Percentiles rank a stretch among this genome's conserved stretches.
phyloP scores from a whole-genome alignment of 75 land plant genomes.

The Sequoiadendron giganteum region DNA sequence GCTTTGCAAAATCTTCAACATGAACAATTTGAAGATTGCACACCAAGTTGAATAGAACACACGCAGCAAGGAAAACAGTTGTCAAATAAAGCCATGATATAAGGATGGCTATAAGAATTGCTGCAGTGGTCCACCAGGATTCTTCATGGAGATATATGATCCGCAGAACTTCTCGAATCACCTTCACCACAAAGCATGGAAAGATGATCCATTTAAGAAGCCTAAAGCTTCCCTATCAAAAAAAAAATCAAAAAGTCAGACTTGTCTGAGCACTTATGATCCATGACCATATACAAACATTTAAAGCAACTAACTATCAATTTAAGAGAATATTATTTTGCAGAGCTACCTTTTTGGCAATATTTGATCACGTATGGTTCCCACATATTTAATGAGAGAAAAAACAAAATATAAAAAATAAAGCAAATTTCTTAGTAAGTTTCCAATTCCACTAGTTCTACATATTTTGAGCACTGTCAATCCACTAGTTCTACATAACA shows the following conservation, averaged over 20 bases:
- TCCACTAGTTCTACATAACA: not conserved
- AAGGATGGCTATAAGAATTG: constrained; percentile 42
- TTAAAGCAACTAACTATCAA: not conserved
- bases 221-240: constrained; percentile 51
- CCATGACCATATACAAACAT: not conserved
- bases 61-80: constrained; percentile 54
- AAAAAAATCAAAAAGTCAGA: constrained; percentile 1
- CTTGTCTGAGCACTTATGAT: not conserved
- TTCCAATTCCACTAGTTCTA: not conserved
- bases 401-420: not conserved
- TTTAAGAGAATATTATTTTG: not conserved
- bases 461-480: not conserved
- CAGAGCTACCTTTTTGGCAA: constrained; percentile 1
- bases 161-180: constrained; percentile 47
- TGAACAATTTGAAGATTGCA: constrained; percentile 89
- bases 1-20: constrained; percentile 80
- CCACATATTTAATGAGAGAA: not conserved
- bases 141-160: constrained; percentile 29
- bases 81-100: constrained; percentile 76
- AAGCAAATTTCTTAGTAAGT: not conserved
- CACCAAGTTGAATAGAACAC: constrained; percentile 77
- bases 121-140: constrained; percentile 37
- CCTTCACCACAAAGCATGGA: constrained; percentile 57
- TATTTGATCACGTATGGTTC: constrained; percentile 1
- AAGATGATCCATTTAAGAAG: constrained; percentile 54